Evolutionary conservation across 768 basidiomycete genomes (phyloP).

Genomic region (Boletus coccyginus): DNA sequence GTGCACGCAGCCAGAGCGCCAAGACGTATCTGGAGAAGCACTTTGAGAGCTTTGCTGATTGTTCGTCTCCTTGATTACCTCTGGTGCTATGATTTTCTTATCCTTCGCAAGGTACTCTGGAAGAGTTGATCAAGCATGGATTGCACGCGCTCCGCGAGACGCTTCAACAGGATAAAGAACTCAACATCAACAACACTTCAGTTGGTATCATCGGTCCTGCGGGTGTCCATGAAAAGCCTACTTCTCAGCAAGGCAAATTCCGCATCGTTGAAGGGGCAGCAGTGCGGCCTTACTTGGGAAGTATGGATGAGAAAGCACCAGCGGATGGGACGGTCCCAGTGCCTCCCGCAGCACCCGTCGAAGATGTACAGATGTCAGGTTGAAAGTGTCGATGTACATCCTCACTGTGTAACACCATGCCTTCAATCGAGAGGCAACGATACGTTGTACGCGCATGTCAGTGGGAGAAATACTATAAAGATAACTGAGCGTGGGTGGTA

Average conservation of each 20-base stretch:
- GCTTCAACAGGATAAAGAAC: conserved; percentile 96
- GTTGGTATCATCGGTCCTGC: conserved; percentile 87
- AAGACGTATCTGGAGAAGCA: conserved; percentile 98
- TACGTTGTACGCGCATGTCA: background rate
- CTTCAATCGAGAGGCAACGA: conserved; percentile 2
- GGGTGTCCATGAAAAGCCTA: conserved; percentile 53
- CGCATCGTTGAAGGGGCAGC: conserved; percentile 84
- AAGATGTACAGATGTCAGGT: conserved; percentile 86
- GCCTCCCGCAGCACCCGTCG: conserved; percentile 39
- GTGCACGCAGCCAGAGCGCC: conserved; percentile 95
- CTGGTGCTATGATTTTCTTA: background rate
- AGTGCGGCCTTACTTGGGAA: conserved; percentile 70
- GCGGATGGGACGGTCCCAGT: conserved; percentile 39
- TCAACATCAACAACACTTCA: conserved; percentile 90
- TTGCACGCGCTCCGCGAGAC: conserved; percentile 95
- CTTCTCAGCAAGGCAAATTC: conserved; percentile 61
- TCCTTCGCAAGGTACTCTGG: conserved; percentile 60
- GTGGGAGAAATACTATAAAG: conserved; percentile 1
- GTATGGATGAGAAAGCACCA: conserved; percentile 71
- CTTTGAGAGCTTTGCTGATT: conserved; percentile 81
- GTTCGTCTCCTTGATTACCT: conserved; percentile 45
- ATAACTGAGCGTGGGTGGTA: conserved; percentile 27
- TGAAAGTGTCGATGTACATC: conserved; percentile 34
- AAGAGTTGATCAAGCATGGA: conserved; percentile 89
- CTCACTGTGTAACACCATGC: conserved; percentile 6